Evolutionary conservation across 1,284 basidiomycete species (phyloP), one percentile per base, ranked within the genome.

Genomic region (Sporisorium scitamineum): DNA sequence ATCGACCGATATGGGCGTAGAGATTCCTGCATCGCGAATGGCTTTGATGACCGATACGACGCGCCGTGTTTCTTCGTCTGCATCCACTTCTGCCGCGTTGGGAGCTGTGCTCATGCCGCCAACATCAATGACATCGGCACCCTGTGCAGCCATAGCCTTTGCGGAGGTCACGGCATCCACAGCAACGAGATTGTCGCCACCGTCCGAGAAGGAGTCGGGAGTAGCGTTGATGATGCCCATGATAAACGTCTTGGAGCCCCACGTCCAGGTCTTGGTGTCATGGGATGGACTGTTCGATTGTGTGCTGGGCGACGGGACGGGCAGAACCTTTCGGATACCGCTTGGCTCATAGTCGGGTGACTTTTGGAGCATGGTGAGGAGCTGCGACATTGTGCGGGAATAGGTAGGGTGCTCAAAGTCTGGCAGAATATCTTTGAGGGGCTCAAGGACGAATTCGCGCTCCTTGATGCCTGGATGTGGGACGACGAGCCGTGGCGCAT

Each of bases 161-260:
- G 68, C 73, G 16, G 77, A 62, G 9, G 77, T 64, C 5, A 80
- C 59, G 6, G 77, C 71, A 4, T 87, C 74, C 1, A 79, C 80
- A 16, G 78, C 61, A 1, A 76, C 64, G 68, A 0, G 87, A 87
- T 93, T 88, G 44, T 87, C 85, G 1, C 91, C 89, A 7, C 94
- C 94, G 76, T 98, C 95, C 0, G 95, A 98, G 87, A 99, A 99
- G 0, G 95, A 97, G 86, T 99, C 95, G 1, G 97, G 97, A 0
- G 97, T 99, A 3, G 90, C 90, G 84, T 99, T 98, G 76, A 99
- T 89, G 5, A 94, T 97, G 0, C 92, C 93, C 97, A 99, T 99
- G 66, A 98, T 86, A 65, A 90, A 89, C 1, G 93, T 94, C 74
- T 76, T 61, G 20, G 63, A 60, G 13, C 77, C 80, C 82, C 83